Percentiles rank a stretch among this genome's conserved stretches.
Conservation (phyloP, 306 rosid species). For the cucumber (Cucumis sativus) region Cucumber_9930_V3 NC_026659.2:1395501-1396000, state of each 20-base stretch:
- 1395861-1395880: background rate
- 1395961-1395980: no score
- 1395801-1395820: constrained; percentile 5
- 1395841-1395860: background rate
- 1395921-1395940: background rate
- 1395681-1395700: constrained; percentile 21
- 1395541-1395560: background rate
- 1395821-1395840: background rate
- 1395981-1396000: no score
- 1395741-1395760: constrained; percentile 49
- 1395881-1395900: background rate
- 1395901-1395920: background rate
- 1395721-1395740: constrained; percentile 18
- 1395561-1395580: constrained; percentile 21
- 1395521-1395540: constrained; percentile 19
- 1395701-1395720: constrained; percentile 56
- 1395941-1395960: background rate
- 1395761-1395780: constrained; percentile 6
- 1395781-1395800: background rate
- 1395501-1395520: constrained; percentile 9
- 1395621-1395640: constrained; percentile 22
- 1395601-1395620: constrained; percentile 10
- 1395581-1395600: constrained; percentile 22
- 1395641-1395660: constrained; percentile 27
- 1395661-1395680: constrained; percentile 11